Percentiles rank a stretch among this genome's conserved stretches.
Conservation (phyloP, 2,329 filamentous ascomycete species). For the Pezicula neosporulosa region DNA sequence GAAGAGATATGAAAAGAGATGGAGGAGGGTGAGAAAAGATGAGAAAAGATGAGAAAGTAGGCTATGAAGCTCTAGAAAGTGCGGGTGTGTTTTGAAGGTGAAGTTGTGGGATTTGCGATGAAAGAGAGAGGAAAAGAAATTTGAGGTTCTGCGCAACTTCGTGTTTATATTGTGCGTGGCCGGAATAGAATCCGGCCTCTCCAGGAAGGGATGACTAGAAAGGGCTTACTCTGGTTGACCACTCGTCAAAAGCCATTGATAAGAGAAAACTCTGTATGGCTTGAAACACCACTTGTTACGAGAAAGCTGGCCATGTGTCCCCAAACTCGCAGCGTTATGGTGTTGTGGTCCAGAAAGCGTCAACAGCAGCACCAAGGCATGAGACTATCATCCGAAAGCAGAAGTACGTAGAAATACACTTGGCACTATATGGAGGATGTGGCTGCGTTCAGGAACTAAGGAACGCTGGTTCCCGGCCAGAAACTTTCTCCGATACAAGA, state of each 20-base stretch:
- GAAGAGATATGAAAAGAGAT: neutral
- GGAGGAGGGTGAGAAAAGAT: neutral
- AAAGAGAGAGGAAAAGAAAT: conserved; percentile 13
- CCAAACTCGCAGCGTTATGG: too few relatives aligned
- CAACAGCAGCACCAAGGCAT: too few relatives aligned
- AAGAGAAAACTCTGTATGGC: conserved; percentile 9
- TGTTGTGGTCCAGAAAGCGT: too few relatives aligned
- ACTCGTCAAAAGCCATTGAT: conserved; percentile 15
- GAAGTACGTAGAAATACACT: too few relatives aligned
- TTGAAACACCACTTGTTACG: too few relatives aligned
- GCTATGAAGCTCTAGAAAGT: conserved; percentile 1
- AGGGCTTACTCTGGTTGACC: conserved; percentile 1
- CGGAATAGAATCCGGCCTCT: conserved; percentile 26
- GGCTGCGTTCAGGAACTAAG: too few relatives aligned
- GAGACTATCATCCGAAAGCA: too few relatives aligned
- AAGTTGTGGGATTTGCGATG: conserved; percentile 3
- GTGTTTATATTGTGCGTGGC: conserved; percentile 24
- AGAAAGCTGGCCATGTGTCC: too few relatives aligned
- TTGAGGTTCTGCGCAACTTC: conserved; percentile 10
- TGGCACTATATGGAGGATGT: too few relatives aligned
- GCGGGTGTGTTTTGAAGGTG: neutral
- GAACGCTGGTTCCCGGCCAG: too few relatives aligned
- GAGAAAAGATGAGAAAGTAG: neutral
- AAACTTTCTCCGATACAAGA: too few relatives aligned
- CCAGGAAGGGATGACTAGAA: conserved; percentile 9